Conservation (phyloP, 2,329 filamentous ascomycete species). For the Colletotrichum chrysophilum region DNA sequence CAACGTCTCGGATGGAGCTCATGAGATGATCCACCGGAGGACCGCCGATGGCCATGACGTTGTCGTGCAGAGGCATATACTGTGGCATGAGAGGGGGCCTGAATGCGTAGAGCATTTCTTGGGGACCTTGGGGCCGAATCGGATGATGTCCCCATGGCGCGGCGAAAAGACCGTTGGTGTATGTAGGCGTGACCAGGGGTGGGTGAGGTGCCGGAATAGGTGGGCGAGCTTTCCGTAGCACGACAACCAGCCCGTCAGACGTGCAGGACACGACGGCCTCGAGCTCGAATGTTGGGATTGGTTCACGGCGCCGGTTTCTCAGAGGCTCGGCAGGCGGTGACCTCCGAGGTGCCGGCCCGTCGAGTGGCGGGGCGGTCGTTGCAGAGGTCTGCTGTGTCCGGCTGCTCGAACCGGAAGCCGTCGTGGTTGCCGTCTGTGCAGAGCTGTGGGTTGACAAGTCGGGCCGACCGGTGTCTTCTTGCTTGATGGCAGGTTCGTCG, state of each 20-base stretch:
- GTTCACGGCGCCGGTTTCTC: slow-evolving; percentile 28
- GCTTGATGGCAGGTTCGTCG: slow-evolving; percentile 38
- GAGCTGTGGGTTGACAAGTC: slow-evolving; percentile 15
- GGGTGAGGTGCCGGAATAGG: slow-evolving; percentile 66
- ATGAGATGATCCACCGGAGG: slow-evolving; percentile 70
- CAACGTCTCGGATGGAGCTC: slow-evolving; percentile 81
- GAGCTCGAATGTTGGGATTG: slow-evolving; percentile 66
- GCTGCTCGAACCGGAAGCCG: slow-evolving; percentile 6
- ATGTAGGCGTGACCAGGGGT: slow-evolving; percentile 50
- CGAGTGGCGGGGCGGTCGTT: background rate
- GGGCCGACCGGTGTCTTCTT: slow-evolving; percentile 31
- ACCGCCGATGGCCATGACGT: slow-evolving; percentile 52
- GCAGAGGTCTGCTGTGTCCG: background rate
- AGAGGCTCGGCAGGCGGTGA: slow-evolving; percentile 16
- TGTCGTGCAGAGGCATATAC: slow-evolving; percentile 49
- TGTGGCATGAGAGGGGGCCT: slow-evolving; percentile 47
- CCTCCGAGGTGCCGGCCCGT: background rate
- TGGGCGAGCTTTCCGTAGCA: slow-evolving; percentile 76
- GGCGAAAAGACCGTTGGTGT: slow-evolving; percentile 73
- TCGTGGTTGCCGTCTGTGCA: slow-evolving; percentile 20
- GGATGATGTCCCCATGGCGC: slow-evolving; percentile 80
- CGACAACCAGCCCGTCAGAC: slow-evolving; percentile 85
- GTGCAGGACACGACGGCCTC: slow-evolving; percentile 93
- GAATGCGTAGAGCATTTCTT: slow-evolving; percentile 48
- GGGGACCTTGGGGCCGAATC: slow-evolving; percentile 52